Conservation (phyloP, 2,329 filamentous ascomycete species). For the Fusarium clavum region DNA sequence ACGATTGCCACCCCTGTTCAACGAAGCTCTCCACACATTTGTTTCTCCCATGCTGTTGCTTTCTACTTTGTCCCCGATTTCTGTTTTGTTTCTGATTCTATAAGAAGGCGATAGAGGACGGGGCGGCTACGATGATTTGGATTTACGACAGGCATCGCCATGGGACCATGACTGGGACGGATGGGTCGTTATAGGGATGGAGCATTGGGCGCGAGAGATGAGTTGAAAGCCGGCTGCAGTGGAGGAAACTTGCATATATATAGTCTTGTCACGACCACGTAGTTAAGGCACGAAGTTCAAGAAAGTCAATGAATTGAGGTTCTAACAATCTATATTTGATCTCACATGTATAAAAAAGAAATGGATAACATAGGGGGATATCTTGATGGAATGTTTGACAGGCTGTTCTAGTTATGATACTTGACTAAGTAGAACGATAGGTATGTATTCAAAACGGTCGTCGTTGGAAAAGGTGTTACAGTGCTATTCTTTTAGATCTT, state of each 20-base stretch:
- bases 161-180: constrained; percentile 36
- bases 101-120: constrained; percentile 44
- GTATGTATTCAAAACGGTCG: background rate
- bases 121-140: constrained; percentile 48
- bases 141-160: constrained; percentile 47
- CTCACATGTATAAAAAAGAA: constrained; percentile 10
- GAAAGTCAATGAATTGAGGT: constrained; percentile 42
- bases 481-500: constrained; percentile 15
- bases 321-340: constrained; percentile 28
- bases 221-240: constrained; percentile 22
- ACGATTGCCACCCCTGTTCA: constrained; percentile 26
- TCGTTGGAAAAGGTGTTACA: background rate
- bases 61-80: constrained; percentile 33
- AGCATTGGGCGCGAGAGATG: constrained; percentile 30
- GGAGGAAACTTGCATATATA: constrained; percentile 38
- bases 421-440: background rate
- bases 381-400: constrained; percentile 8
- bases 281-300: constrained; percentile 44
- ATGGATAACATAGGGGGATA: background rate
- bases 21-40: constrained; percentile 33
- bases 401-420: background rate
- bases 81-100: constrained; percentile 31
- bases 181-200: constrained; percentile 35
- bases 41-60: constrained; percentile 19
- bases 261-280: constrained; percentile 47